Conservation (phyloP, 140 eudicot genomes). For the Flaveria floridana region DNA sequence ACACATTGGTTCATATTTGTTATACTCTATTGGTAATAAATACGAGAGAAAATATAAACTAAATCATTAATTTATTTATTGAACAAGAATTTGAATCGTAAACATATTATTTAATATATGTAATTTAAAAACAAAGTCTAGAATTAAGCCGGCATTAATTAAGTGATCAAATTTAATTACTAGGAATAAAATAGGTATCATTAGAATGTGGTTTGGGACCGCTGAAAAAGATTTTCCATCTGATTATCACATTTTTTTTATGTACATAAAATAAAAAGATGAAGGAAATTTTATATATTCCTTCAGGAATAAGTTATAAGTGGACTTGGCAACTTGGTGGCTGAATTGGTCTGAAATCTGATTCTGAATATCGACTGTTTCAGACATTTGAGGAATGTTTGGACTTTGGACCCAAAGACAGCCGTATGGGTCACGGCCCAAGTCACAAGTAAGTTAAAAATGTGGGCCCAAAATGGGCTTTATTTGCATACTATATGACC, state of each 20-base stretch:
- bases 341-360: slow-evolving; percentile 28
- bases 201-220: neutral
- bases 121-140: neutral
- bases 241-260: neutral
- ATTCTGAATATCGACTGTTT: slow-evolving; percentile 11
- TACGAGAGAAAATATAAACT: too few relatives aligned
- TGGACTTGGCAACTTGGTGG: slow-evolving; percentile 8
- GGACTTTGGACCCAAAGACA: slow-evolving; percentile 1
- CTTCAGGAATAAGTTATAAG: neutral
- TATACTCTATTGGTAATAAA: too few relatives aligned
- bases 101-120: neutral
- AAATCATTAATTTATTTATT: too few relatives aligned
- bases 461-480: too few relatives aligned
- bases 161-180: neutral
- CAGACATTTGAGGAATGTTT: neutral
- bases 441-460: neutral
- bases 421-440: slow-evolving; percentile 6
- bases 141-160: neutral
- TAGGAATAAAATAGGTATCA: neutral
- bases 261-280: neutral
- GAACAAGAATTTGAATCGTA: too few relatives aligned
- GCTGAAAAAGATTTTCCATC: neutral
- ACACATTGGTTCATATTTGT: too few relatives aligned
- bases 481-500: too few relatives aligned
- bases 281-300: slow-evolving; percentile 11